Evolutionary conservation across 441 rosid species (phyloP), one percentile per base, ranked within the genome.

Genomic region (Metrosideros polymorpha): DNA sequence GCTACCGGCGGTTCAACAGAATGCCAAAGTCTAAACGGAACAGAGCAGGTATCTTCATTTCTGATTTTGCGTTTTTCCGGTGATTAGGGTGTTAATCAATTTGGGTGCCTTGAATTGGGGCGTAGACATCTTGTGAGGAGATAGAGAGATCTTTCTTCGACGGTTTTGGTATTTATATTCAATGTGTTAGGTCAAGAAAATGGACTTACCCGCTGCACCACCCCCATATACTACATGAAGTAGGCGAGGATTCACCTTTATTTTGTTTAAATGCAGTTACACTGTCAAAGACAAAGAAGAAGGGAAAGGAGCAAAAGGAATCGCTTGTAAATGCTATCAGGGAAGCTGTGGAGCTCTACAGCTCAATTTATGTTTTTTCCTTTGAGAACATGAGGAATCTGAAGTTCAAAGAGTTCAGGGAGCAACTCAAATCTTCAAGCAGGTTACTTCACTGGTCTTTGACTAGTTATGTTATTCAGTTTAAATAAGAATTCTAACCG

Each of bases 11-110:
- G 56, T 6, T 59, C 85, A 55, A 24, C 55, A 45, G 66, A 9
- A 97, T 98, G 99, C 99, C 99, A 19, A 98, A 96, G 93, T 98
- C 99, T 30, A 98, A 95, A 95, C 92, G 99, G 75, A 94, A 98
- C 90, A 92, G 91, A 87, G 87, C 94, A 92, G 98, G 99, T 96
- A 86, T 27, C 7, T 50, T 52, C 53, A 35, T 27, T 82, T 90
- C 82, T 18, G 76, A 30, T 4, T 82, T 82, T 49, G 35, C 30
- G 22, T 83, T 52, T 47, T n/a, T 77, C 45, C 22, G 47, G 79
- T 71, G 47, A 39, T 71, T 22, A 71, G 9, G 79, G 79, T 6
- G n/a, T 71, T 5, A 5, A 9, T 71, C 2, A 42, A 71, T 39
- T 71, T 39, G 79, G 79, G 27, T 39, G 42, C 79, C 79, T 71